Evolutionary conservation across 768 basidiomycete genomes (phyloP), one percentile per base, ranked within the genome.

Genomic region (Amanita muscaria): DNA sequence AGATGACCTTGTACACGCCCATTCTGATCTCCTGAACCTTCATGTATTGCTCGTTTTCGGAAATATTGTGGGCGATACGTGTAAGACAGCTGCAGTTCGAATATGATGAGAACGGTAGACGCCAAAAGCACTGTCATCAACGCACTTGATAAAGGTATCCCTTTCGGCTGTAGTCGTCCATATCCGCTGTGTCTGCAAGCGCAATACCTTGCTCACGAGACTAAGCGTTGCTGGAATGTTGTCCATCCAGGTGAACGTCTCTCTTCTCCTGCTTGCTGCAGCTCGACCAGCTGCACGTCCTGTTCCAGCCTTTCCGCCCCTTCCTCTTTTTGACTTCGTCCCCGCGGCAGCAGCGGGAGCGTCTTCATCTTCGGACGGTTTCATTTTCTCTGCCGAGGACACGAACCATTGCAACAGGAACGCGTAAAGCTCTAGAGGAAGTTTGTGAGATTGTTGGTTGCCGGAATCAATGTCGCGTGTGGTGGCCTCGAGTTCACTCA

Each of bases 381-480:
- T 84, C 47, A 83, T 77, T 52, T 83, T 85, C 62, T 94, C 91
- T 1, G 81, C 84, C 0, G 80, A 80, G 9, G 68, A 64, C 12
- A 88, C 85, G 58, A 93, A 93, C 92, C 92, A 97, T 49, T 82
- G 73, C n/a, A 96, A 63, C 19, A 97, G 67, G 59, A 98, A 97
- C 5, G 84, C 86, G 60, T 89, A 97, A 71, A 87, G 81, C 60
- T 98, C 96, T 48, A 99, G 69, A 0, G 89, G 78, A 3, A 58
- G 51, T 59, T 83, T 87, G 61, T 91, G 90, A 0, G 67, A 67
- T 46, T 83, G 70, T 47, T 80, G 74, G 39, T 83, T 77, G 21
- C 83, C 87, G 5, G 74, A 66, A 7, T 86, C 80, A 19, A 87
- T 62, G 51, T 90, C 87, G 42, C 73, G 74, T 23, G 73, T 56